phyloP scores from a whole-genome alignment of 257 asterid species.

The Jaltomata sinuosa region DNA sequence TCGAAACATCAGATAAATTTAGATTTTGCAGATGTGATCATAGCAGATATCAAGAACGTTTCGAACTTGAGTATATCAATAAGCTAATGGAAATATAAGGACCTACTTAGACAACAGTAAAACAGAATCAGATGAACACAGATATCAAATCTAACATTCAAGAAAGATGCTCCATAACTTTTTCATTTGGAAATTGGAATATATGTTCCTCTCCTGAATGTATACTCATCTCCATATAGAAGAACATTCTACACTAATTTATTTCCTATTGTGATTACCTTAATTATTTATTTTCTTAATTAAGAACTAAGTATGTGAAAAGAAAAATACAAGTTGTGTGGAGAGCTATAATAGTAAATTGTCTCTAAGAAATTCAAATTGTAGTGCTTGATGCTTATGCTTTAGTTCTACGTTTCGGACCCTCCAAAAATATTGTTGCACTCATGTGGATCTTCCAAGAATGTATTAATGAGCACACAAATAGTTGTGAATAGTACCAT shows the following conservation, averaged over 20 bases:
- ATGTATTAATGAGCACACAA: background rate
- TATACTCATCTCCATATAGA: background rate
- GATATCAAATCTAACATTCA: background rate
- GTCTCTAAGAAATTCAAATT: no score
- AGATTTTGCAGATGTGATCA: background rate
- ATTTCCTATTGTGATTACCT: no score
- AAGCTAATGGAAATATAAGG: background rate
- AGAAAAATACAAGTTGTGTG: no score
- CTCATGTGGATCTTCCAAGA: background rate
- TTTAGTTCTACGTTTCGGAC: background rate
- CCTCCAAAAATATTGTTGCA: background rate
- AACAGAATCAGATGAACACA: background rate
- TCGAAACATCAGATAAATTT: background rate
- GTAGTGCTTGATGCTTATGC: background rate
- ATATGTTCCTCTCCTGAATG: background rate
- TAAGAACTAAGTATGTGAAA: no score
- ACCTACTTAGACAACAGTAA: background rate
- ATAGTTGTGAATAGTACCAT: background rate
- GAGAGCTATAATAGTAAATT: no score
- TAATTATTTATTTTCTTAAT: no score
- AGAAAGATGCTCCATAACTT: background rate
- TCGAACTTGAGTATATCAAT: background rate
- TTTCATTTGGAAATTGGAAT: background rate
- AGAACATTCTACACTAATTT: no score
- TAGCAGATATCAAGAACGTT: background rate